Evolutionary conservation across 805 yeast species (phyloP), one percentile per base, ranked within the genome.

Genomic region (Candida adriatica): DNA sequence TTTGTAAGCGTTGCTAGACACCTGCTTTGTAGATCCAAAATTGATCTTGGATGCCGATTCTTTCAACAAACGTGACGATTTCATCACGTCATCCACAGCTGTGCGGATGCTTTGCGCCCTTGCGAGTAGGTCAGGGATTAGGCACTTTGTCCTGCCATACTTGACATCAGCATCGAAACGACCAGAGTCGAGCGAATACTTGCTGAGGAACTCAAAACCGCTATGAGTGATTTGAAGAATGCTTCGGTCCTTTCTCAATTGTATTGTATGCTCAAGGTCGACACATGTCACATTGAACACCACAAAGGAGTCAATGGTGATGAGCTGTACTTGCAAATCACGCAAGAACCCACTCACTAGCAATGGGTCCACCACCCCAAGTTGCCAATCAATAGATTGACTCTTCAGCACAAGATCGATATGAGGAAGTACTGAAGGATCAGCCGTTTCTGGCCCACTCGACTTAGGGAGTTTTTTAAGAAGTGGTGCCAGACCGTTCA

Each of bases 331-430:
- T 7, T 24, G 14, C 10, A 30, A 21, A 6, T 25, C 28, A 9
- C 30, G 37, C 8, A 36, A 16, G 11, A 20, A 9, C 4, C 46
- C 46, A 6, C 19, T 9, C 4, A 29, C 8, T 7, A 20, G 6
- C 8, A 42, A 13, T 2, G 43, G 43, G 22, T 42, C 42, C n/a
- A 42, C 11, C 4, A 37, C 15, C 4, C 31, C 27, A 9, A 42
- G 6, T 6, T 21, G 33, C 46, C 46, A 42, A 14, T 29, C 34
- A 17, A 39, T 35, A 8, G 9, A n/a, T 21, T 37, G 24, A 11
- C 18, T 30, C 6, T 18, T 18, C 15, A 37, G 14, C 6, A 14
- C 14, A 13, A 34, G 13, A 21, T 27, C 26, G 8, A 33, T 7
- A 7, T 10, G 10, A 4, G 46, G 41, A 7, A 36, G 11, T 2